Conservation (phyloP, 441 rosid species). For the Euphorbia celastroides region DNA sequence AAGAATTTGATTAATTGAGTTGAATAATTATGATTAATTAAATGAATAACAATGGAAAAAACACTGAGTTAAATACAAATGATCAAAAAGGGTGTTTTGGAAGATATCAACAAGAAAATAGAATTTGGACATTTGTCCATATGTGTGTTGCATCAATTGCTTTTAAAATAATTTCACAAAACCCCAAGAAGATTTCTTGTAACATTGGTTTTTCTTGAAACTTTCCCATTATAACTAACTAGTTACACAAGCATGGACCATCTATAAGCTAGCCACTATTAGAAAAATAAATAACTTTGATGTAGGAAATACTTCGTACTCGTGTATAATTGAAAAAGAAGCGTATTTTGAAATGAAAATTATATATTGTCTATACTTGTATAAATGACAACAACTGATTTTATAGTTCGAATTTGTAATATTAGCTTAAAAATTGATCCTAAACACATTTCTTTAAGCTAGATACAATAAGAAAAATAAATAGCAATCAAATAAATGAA, state of each 20-base stretch:
- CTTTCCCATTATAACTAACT: slow-evolving; percentile 33
- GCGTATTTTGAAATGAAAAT: slow-evolving; percentile 6
- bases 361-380: too few species aligned
- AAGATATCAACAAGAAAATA: slow-evolving; percentile 27
- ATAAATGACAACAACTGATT: too few species aligned
- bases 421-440: too few species aligned
- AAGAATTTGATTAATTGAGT: neutral
- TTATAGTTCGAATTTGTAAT: too few species aligned
- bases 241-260: slow-evolving; percentile 23
- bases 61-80: neutral
- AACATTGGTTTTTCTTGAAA: slow-evolving; percentile 37
- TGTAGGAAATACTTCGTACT: too few species aligned
- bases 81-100: slow-evolving; percentile 45
- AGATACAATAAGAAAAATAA: too few species aligned
- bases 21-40: too few species aligned
- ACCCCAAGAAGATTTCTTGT: slow-evolving; percentile 42
- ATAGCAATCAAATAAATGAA: too few species aligned
- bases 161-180: slow-evolving; percentile 15
- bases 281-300: too few species aligned
- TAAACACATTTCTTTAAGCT: too few species aligned
- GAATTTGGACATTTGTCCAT: slow-evolving; percentile 30
- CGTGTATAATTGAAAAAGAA: too few species aligned
- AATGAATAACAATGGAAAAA: neutral
- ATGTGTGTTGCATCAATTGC: slow-evolving; percentile 17
- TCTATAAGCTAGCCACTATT: neutral